phyloP scores from a whole-genome alignment of 192 early-diverging fungal genomes.

The Endogone sp. region DNA sequence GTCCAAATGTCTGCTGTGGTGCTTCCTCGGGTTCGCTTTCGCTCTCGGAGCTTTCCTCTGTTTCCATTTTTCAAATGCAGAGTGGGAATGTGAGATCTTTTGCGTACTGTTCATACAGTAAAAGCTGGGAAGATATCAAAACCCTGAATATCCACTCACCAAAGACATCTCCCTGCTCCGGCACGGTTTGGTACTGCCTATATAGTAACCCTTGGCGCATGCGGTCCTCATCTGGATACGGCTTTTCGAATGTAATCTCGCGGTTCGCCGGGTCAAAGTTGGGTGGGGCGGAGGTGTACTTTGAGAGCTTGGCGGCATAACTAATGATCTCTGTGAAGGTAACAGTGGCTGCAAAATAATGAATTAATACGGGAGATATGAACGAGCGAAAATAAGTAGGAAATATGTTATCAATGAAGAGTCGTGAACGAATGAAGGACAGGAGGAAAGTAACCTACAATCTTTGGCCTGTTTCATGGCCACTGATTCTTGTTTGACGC shows the following conservation, averaged over 20 bases:
- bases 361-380: background rate
- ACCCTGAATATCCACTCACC: conserved; percentile 6
- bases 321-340: conserved; percentile 43
- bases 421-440: background rate
- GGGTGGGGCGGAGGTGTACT: conserved; percentile 50
- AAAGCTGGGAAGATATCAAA: too few species aligned
- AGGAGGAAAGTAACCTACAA: conserved; percentile 9
- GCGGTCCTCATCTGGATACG: conserved; percentile 49
- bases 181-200: conserved; percentile 40
- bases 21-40: conserved; percentile 24
- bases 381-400: background rate
- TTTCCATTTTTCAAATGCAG: background rate
- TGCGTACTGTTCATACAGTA: background rate
- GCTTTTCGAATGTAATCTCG: conserved; percentile 47
- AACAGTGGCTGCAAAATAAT: conserved; percentile 25
- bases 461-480: conserved; percentile 25
- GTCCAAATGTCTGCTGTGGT: conserved; percentile 5
- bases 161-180: conserved; percentile 26
- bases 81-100: background rate
- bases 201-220: conserved; percentile 47
- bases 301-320: conserved; percentile 45
- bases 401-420: background rate
- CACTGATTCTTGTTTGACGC: conserved; percentile 19
- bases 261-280: conserved; percentile 36
- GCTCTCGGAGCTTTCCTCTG: conserved; percentile 28